Base-by-base conservation (phyloP, 2,329 filamentous ascomycete genomes). In the Daldinia eschscholtzii region DNA sequence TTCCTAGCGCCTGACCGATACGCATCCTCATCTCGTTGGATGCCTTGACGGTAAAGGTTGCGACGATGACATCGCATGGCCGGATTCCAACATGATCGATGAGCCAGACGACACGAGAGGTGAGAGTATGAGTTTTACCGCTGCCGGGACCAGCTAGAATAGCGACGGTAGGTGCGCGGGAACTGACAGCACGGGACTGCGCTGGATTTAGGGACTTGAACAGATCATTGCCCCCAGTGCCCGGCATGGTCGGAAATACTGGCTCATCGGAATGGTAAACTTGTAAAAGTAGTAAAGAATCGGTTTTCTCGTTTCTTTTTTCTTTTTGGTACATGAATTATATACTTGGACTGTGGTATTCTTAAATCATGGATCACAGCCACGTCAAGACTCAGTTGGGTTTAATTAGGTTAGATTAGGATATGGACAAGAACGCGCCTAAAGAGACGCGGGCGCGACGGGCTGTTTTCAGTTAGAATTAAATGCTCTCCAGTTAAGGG, bases 11-110 rank as follows among this genome's bases (percentile, higher is more conserved):
- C 65, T 87, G 91, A 0, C 90, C 89, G 64, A 98, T 93, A 6
- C 95, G 89, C 76, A 93, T 90, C 76, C 94, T 93, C 95, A 99
- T 99, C 82, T 98, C 95, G 18, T 84, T 88, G 18, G 94, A 93
- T 0, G 96, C 94, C 80, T 98, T 98, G 79, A 97, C 94, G 1
- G 96, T 99, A 78, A 99, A 99, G 0, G 95, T 98, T 69, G 95
- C 96, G 67, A 98, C 95, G 67, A 99, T 90, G 75, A 98, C 90
- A 81, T 98, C 93, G 82, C 92, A 89, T 76, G 95, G 95, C 64
- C 89, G 87, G 74, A 93, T 88, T 46, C 90, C 88, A 73, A 88
- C 83, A 74, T 92, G 85, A 57, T 91, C 88, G 61, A 98, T 87
- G 33, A 98, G 88, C 85, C 95, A 97, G 74, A 94, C 94, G 65